Evolutionary conservation across 176 grass and related monocot genomes (phyloP).

Genomic region (Oryza coarctata): DNA sequence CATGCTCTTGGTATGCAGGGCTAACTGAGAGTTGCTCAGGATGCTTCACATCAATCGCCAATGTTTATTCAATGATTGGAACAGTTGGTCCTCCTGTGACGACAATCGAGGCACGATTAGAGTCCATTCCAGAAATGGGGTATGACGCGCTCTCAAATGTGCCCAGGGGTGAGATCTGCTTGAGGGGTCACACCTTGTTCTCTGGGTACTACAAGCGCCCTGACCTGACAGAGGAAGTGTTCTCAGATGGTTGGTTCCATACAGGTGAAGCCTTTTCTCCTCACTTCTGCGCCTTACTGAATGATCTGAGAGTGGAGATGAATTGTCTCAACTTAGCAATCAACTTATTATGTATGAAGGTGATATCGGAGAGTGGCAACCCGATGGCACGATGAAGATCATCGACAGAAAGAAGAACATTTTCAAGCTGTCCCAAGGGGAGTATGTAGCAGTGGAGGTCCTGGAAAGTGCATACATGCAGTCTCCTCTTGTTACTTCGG

Average conservation of each 20-base stretch:
- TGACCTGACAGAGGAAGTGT: slow-evolving; percentile 65
- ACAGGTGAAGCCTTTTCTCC: slow-evolving; percentile 48
- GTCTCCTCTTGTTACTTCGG: slow-evolving; percentile 58
- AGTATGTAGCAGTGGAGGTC: slow-evolving; percentile 90
- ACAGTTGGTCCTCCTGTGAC: slow-evolving; percentile 76
- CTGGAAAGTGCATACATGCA: slow-evolving; percentile 73
- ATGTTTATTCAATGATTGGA: slow-evolving; percentile 79
- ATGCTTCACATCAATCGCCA: slow-evolving; percentile 88
- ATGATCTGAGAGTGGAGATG: not conserved
- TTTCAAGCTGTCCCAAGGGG: slow-evolving; percentile 95
- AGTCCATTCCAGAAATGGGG: slow-evolving; percentile 84
- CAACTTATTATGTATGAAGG: slow-evolving; percentile 35
- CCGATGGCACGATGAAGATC: slow-evolving; percentile 86
- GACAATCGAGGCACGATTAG: slow-evolving; percentile 71
- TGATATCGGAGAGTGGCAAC: slow-evolving; percentile 95
- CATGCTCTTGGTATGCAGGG: slow-evolving; percentile 46
- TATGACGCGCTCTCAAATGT: slow-evolving; percentile 59
- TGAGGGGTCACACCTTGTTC: slow-evolving; percentile 90
- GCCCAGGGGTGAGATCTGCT: slow-evolving; percentile 87
- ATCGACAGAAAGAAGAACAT: slow-evolving; percentile 97
- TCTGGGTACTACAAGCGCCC: slow-evolving; percentile 84
- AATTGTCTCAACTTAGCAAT: not conserved
- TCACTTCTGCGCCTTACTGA: not conserved
- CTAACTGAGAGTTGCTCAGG: slow-evolving; percentile 86
- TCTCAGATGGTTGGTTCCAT: slow-evolving; percentile 88